These are phyloP conservation scores for Penicillium sclerotiorum DNA, from an alignment of 2,329 filamentous ascomycete genomes.

Conservation along the genomic window DNA sequence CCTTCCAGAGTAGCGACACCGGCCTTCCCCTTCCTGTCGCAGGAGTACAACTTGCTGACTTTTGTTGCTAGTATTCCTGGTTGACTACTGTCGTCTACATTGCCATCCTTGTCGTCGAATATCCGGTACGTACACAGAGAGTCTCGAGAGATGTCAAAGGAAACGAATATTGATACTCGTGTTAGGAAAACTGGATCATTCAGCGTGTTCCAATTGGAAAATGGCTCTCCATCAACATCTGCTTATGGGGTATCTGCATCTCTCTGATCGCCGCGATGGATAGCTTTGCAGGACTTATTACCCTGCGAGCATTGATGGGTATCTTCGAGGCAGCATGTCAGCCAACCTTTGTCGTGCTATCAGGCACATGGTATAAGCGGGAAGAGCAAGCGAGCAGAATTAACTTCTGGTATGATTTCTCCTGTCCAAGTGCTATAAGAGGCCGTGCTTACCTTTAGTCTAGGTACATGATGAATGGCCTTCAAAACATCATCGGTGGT, in stretches of 20 bases:
- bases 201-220: constrained; percentile 68
- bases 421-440: too few relatives aligned
- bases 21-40: too few relatives aligned
- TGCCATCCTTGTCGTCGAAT: constrained; percentile 69
- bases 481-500: constrained; percentile 71
- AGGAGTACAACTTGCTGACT: constrained; percentile 1
- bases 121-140: constrained; percentile 56
- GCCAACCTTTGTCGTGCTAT: constrained; percentile 68
- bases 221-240: constrained; percentile 65
- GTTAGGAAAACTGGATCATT: constrained; percentile 58
- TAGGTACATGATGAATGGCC: constrained; percentile 75
- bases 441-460: neutral
- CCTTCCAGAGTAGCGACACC: too few relatives aligned
- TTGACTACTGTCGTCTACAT: constrained; percentile 74
- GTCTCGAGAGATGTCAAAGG: neutral
- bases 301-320: constrained; percentile 67
- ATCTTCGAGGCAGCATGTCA: constrained; percentile 72
- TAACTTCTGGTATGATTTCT: constrained; percentile 60
- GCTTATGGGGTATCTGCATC: constrained; percentile 65
- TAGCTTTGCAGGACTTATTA: constrained; percentile 62
- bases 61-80: constrained; percentile 62
- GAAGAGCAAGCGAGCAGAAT: constrained; percentile 68
- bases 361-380: constrained; percentile 70
- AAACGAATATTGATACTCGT: neutral
- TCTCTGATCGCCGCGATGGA: constrained; percentile 63